Evolutionary conservation across 495 filamentous ascomycete species (phyloP).

Genomic region (Cenococcum geophilum): DNA sequence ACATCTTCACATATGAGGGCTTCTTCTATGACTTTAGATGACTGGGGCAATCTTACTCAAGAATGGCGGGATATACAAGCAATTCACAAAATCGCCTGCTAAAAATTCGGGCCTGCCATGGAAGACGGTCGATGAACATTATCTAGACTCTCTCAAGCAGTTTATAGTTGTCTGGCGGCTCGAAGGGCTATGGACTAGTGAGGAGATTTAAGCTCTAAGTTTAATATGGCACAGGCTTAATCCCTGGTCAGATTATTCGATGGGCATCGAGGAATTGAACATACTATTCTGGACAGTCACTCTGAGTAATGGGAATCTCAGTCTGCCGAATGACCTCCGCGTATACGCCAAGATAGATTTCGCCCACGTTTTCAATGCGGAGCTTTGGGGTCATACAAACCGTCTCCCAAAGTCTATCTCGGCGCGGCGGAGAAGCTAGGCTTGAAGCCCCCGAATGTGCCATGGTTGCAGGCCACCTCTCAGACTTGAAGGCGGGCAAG

Average conservation of each 20-base stretch:
- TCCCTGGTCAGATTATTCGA: constrained; percentile 60
- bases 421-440: constrained; percentile 58
- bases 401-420: constrained; percentile 58
- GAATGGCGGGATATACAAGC: constrained; percentile 62
- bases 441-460: constrained; percentile 56
- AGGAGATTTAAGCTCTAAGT: constrained; percentile 52
- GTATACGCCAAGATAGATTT: constrained; percentile 54
- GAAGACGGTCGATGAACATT: constrained; percentile 56
- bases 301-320: constrained; percentile 67
- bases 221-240: constrained; percentile 64
- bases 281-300: constrained; percentile 53
- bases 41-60: constrained; percentile 58
- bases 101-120: constrained; percentile 40
- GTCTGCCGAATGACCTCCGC: constrained; percentile 59
- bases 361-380: constrained; percentile 54
- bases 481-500: constrained; percentile 62
- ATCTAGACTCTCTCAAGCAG: constrained; percentile 53
- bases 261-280: constrained; percentile 52
- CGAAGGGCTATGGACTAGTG: constrained; percentile 51
- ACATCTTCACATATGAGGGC: constrained; percentile 45
- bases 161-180: constrained; percentile 53
- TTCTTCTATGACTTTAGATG: constrained; percentile 45
- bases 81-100: constrained; percentile 49
- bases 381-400: constrained; percentile 72
- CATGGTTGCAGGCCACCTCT: constrained; percentile 73